Base-by-base conservation (phyloP, 2,329 filamentous ascomycete species). In the Colletotrichum tofieldiae region DNA sequence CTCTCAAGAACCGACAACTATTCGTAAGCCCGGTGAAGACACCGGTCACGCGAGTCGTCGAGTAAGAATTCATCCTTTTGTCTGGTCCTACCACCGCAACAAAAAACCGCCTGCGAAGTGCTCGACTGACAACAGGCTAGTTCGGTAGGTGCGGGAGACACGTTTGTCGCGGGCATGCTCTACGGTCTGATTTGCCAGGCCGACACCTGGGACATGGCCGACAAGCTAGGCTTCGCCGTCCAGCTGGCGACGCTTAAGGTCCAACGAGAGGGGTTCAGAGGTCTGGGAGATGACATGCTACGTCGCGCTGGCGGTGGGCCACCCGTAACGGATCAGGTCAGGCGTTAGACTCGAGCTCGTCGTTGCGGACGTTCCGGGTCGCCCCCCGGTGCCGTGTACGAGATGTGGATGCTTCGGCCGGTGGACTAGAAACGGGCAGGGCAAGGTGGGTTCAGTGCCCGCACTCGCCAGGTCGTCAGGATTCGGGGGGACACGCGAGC, bases 71-170 rank as follows among this genome's bases (percentile, higher is more conserved):
- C 67, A 66, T 72, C 73, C 67, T 62, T 62, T 49, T 18, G 23
- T 62, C 51, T 18, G 23, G 43, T 26, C 20, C 23, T 23, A 29
- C 23, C 8, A 11, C 56, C 35, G 23, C n/a, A 23, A 8, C 9
- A 32, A 41, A 16, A 49, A 55, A 35, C 16, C 6, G 12, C 37
- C 5, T 11, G 14, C 32, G n/a, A 37, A 26, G 35, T 41, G 20
- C 6, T 45, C 8, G 26, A 63, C 69, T 72, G 23, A 68, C 65
- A 29, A 39, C n/a, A 20, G 11, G 16, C 35, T 78, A 93, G 92
- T 79, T 87, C 92, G 7, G 88, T 94, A 73, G 93, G 93, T 66
- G 93, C 93, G 54, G 93, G 93, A 75, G 93, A 94, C 78, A 94
- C 93, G 0, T 94, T 94, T 77, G 89, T 93, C 74, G 93, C 92